Percentiles rank a stretch among this genome's conserved stretches.
Evolutionary conservation across 1,139 yeast genomes (phyloP).

Genomic region (Scheffersomyces stambukii): DNA sequence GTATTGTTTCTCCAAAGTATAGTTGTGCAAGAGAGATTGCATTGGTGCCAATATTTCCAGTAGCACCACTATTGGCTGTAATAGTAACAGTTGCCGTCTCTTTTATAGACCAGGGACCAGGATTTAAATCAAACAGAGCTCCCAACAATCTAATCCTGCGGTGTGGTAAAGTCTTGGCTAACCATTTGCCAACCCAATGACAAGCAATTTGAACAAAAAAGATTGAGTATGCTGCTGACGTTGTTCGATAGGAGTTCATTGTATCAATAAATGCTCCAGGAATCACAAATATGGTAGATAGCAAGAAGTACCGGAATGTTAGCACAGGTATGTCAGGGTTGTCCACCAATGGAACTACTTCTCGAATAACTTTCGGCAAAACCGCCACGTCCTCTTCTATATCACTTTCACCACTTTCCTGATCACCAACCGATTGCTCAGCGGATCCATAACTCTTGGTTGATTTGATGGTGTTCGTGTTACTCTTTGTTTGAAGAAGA

Average conservation of each 20-base stretch:
- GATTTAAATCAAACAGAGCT: conserved; percentile 28
- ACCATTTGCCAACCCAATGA: conserved; percentile 40
- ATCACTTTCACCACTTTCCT: no score
- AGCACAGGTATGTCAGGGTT: conserved; percentile 32
- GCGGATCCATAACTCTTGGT: conserved; percentile 1
- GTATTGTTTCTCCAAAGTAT: conserved; percentile 29
- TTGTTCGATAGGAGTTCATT: conserved; percentile 44
- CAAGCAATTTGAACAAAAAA: conserved; percentile 43
- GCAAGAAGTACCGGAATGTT: conserved; percentile 38
- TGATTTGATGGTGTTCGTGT: not conserved
- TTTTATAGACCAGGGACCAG: conserved; percentile 46
- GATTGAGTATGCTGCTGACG: conserved; percentile 44
- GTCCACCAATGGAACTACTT: conserved; percentile 31
- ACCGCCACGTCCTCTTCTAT: no score
- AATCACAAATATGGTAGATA: conserved; percentile 34
- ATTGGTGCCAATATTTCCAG: conserved; percentile 41
- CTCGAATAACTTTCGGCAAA: conserved; percentile 29
- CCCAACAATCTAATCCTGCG: conserved; percentile 17
- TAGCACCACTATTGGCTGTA: conserved; percentile 45
- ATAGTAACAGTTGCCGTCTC: conserved; percentile 42
- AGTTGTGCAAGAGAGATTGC: conserved; percentile 40
- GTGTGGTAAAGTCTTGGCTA: conserved; percentile 30
- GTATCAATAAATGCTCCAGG: conserved; percentile 50
- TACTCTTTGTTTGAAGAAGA: conserved; percentile 3
- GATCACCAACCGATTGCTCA: conserved; percentile 1